Conservation (phyloP, 2,329 filamentous ascomycete species). For the Mariannaea elegans region DNA sequence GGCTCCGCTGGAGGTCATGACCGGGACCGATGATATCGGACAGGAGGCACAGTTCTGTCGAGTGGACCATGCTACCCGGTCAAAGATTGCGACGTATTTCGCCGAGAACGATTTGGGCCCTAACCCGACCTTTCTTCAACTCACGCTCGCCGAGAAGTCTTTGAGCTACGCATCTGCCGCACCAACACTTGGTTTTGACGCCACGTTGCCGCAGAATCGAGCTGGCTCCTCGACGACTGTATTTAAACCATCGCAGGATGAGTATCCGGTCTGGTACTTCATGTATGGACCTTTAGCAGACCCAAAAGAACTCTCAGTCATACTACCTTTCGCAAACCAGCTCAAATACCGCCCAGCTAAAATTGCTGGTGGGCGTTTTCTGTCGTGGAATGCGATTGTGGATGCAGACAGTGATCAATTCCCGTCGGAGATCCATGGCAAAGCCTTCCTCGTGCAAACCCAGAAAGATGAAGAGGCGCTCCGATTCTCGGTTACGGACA, state of each 20-base stretch:
- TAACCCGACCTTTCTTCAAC: conserved; percentile 18
- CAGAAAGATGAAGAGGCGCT: conserved; percentile 17
- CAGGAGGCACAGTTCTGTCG: conserved; percentile 19
- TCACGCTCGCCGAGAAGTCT: conserved; percentile 17
- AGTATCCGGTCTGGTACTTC: conserved; percentile 24
- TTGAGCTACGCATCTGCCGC: conserved; percentile 5
- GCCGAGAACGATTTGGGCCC: background rate
- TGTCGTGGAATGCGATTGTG: conserved; percentile 13
- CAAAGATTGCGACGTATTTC: conserved; percentile 16
- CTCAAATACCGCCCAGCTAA: conserved; percentile 7
- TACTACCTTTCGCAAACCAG: background rate
- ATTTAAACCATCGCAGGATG: conserved; percentile 13
- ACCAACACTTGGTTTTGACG: conserved; percentile 12
- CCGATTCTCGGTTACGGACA: conserved; percentile 23
- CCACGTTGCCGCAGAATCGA: conserved; percentile 21
- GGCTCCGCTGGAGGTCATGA: conserved; percentile 14
- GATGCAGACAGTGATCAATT: background rate
- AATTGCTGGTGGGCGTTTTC: conserved; percentile 11
- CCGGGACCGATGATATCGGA: conserved; percentile 18
- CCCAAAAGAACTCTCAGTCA: conserved; percentile 9
- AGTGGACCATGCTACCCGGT: conserved; percentile 7
- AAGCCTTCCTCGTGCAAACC: conserved; percentile 15
- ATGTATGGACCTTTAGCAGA: conserved; percentile 19
- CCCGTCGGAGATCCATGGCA: background rate
- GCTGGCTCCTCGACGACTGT: background rate